phyloP scores from a whole-genome alignment of 345 rosid genomes.

The Eutrema heterophyllum region DNA sequence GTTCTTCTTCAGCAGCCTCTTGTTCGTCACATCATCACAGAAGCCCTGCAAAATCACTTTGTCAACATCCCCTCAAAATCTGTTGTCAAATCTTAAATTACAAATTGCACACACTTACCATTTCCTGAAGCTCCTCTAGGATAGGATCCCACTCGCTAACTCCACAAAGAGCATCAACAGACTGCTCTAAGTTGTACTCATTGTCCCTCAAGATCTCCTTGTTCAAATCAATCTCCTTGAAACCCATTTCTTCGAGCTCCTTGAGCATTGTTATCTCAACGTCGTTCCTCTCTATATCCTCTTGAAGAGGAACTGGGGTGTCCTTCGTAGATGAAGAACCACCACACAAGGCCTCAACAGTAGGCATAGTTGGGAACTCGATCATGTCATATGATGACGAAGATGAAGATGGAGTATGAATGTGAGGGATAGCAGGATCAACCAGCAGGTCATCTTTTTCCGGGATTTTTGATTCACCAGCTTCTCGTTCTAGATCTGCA shows the following conservation, averaged over 20 bases:
- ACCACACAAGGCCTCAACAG: conserved; percentile 13
- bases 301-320: conserved; percentile 5
- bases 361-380: conserved; percentile 38
- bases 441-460: conserved; percentile 36
- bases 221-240: conserved; percentile 82
- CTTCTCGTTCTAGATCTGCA: conserved; percentile 24
- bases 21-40: conserved; percentile 64
- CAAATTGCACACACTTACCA: conserved; percentile 44
- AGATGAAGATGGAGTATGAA: conserved; percentile 21
- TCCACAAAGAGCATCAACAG: conserved; percentile 74
- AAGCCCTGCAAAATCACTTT: conserved; percentile 57
- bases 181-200: conserved; percentile 66
- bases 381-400: conserved; percentile 40
- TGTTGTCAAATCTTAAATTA: background rate
- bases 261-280: conserved; percentile 56
- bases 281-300: conserved; percentile 19
- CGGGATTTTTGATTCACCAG: conserved; percentile 36
- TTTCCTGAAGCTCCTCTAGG: conserved; percentile 80
- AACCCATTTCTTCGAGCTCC: conserved; percentile 93
- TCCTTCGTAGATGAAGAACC: conserved; percentile 19
- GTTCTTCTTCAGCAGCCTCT: conserved; percentile 86
- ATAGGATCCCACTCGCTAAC: conserved; percentile 85
- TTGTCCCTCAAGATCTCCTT: conserved; percentile 76
- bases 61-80: background rate
- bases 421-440: conserved; percentile 21